Conservation (phyloP, 1,284 basidiomycete genomes). For the Leccinum fallax region DNA sequence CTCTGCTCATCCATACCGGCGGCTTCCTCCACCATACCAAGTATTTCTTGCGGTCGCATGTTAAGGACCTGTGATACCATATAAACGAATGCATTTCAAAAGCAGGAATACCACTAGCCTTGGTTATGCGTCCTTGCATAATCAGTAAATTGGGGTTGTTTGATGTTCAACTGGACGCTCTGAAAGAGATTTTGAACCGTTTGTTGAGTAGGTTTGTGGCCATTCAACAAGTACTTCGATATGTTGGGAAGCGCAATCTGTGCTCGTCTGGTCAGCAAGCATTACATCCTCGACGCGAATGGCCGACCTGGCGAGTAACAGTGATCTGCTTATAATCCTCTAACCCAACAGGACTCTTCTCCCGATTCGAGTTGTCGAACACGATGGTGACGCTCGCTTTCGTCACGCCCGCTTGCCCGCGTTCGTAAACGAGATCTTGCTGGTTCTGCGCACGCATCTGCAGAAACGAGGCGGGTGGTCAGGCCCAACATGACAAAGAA, state of each 20-base stretch:
- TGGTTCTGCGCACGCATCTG: conserved; percentile 96
- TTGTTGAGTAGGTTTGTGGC: conserved; percentile 92
- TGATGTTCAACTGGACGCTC: conserved; percentile 96
- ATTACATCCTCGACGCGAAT: conserved; percentile 7
- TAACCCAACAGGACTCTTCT: conserved; percentile 85
- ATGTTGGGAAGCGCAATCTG: conserved; percentile 92
- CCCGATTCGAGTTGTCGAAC: conserved; percentile 94
- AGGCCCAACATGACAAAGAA: neutral
- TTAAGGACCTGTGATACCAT: conserved; percentile 70
- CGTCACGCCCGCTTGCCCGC: conserved; percentile 95
- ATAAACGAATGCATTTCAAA: neutral
- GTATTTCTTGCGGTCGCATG: conserved; percentile 97
- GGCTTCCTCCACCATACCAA: conserved; percentile 99
- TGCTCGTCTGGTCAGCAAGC: conserved; percentile 7
- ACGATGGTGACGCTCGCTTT: conserved; percentile 99
- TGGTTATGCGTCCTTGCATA: conserved; percentile 98
- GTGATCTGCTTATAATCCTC: conserved; percentile 90
- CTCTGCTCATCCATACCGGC: conserved; percentile 71
- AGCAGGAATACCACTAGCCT: conserved; percentile 46
- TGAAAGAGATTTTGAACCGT: conserved; percentile 94
- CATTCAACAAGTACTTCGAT: conserved; percentile 96
- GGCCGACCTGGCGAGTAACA: conserved; percentile 88
- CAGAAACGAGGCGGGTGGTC: neutral
- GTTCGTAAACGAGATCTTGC: conserved; percentile 97
- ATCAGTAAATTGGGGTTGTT: conserved; percentile 99